Evolutionary conservation across 2,329 filamentous ascomycete genomes (phyloP), one percentile per base, ranked within the genome.

Genomic region (Tolypocladium nubicola): DNA sequence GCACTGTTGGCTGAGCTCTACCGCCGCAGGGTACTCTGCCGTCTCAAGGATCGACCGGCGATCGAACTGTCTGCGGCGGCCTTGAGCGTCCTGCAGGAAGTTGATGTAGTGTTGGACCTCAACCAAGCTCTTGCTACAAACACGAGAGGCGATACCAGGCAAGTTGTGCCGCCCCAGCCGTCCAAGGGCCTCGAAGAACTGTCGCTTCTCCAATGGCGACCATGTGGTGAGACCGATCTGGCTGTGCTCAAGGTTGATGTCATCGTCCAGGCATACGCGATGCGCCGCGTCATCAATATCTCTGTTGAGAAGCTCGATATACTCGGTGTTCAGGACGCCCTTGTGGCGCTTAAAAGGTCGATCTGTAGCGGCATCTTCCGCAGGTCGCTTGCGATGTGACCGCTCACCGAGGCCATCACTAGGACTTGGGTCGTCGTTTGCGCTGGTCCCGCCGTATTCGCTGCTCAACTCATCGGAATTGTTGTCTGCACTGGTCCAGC

Each of bases 91-190:
- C 11, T 84, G 75, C 6, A 97, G 76, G 1, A 88, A 68, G 8
- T 75, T 65, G 5, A 95, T 68, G 67, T 91, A 91, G 54, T 87
- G 82, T 35, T 79, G 79, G 39, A 94, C 83, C 71, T 97, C 90
- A 10, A 87, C 67, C 61, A 84, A 80, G 58, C 84, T 86, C 71
- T 97, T 97, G 39, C 83, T 86, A 0, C 76, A 76, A 19, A 96
- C 75, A 0, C 80, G 76, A 10, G 71, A 65, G 1, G 89, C 79
- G 57, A 97, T 86, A 1, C 78, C 81, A 1, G 71, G 71, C 1
- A 87, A 64, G 60, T 90, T 76, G 63, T 84, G 79, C 55, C 75
- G 79, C 0, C 90, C 90, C 2, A 87, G 76, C 0, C 81, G 81
- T 1, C 79, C 76, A 3, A 95, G 69, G 0, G 82, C 79, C 16